phyloP scores from a whole-genome alignment of 805 yeast genomes.

The Yarrowia osloensis region DNA sequence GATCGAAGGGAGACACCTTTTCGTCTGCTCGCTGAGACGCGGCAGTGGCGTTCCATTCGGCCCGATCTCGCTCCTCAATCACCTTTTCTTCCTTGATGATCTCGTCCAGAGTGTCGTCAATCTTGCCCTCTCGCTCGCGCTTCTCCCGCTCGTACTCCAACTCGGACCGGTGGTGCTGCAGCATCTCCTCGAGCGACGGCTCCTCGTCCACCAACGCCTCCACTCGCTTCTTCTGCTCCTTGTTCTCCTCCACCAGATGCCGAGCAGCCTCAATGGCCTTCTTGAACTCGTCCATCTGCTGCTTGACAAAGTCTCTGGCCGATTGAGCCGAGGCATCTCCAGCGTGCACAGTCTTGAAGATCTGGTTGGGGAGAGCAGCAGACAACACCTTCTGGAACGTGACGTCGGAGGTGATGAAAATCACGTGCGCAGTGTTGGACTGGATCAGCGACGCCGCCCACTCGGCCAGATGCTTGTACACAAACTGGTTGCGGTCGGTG shows the following conservation, averaged over 20 bases:
- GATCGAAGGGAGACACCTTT: neutral
- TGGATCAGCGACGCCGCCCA: constrained; percentile 83
- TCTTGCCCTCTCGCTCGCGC: constrained; percentile 33
- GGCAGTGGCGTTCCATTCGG: neutral
- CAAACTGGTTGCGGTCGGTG: constrained; percentile 58
- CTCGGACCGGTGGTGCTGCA: constrained; percentile 40
- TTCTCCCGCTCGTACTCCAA: constrained; percentile 41
- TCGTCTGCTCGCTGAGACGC: neutral
- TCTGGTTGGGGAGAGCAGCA: constrained; percentile 80
- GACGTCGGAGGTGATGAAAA: constrained; percentile 82
- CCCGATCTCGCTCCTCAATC: neutral
- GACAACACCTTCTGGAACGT: constrained; percentile 69
- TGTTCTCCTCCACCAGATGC: constrained; percentile 2
- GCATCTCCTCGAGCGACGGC: constrained; percentile 46
- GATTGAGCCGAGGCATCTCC: constrained; percentile 78
- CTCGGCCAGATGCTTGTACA: constrained; percentile 74
- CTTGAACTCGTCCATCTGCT: constrained; percentile 33
- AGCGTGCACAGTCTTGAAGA: constrained; percentile 70
- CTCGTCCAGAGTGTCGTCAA: constrained; percentile 20
- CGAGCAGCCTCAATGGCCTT: constrained; percentile 22
- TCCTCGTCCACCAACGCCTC: neutral
- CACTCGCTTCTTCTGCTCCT: neutral
- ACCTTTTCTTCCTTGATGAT: constrained; percentile 18
- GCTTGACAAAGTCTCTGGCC: constrained; percentile 57
- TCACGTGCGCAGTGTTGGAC: constrained; percentile 84